Evolutionary conservation across 768 basidiomycete genomes (phyloP).

Genomic region (Mrakia gelida): DNA sequence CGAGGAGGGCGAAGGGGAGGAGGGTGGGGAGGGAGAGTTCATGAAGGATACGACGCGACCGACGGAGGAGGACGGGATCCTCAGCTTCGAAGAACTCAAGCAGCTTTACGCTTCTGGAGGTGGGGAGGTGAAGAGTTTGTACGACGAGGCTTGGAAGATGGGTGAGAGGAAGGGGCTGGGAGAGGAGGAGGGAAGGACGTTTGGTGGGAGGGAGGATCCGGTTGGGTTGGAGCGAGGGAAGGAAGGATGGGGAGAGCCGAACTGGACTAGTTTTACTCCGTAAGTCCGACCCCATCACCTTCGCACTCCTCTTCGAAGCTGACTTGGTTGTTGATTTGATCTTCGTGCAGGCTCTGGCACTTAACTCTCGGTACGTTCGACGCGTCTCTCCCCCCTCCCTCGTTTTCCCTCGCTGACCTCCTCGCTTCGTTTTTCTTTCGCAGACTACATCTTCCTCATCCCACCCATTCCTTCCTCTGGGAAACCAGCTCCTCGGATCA

Average conservation of each 20-base stretch:
- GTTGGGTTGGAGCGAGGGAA: neutral
- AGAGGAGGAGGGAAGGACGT: neutral
- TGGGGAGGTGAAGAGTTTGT: constrained; percentile 43
- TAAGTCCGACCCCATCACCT: neutral
- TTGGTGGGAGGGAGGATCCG: constrained; percentile 9
- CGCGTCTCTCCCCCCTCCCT: no score
- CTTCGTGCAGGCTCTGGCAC: constrained; percentile 57
- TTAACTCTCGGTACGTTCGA: constrained; percentile 61
- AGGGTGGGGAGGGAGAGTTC: constrained; percentile 39
- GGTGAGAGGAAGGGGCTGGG: neutral
- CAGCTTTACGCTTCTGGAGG: constrained; percentile 56
- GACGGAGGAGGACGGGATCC: constrained; percentile 61
- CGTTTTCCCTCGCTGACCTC: constrained; percentile 16
- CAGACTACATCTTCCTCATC: constrained; percentile 84
- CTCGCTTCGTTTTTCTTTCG: constrained; percentile 7
- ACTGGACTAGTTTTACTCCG: constrained; percentile 83
- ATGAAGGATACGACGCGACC: constrained; percentile 71
- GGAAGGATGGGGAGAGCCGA: constrained; percentile 23
- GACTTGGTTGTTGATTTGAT: neutral
- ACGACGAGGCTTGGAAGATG: constrained; percentile 21
- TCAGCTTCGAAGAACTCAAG: constrained; percentile 58
- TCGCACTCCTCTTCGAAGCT: neutral
- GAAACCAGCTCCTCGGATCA: constrained; percentile 46
- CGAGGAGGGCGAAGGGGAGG: constrained; percentile 37
- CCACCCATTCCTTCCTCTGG: constrained; percentile 34